Conservation (phyloP, 2,329 filamentous ascomycete genomes). For the Iodosphaeria phyllophila region DNA sequence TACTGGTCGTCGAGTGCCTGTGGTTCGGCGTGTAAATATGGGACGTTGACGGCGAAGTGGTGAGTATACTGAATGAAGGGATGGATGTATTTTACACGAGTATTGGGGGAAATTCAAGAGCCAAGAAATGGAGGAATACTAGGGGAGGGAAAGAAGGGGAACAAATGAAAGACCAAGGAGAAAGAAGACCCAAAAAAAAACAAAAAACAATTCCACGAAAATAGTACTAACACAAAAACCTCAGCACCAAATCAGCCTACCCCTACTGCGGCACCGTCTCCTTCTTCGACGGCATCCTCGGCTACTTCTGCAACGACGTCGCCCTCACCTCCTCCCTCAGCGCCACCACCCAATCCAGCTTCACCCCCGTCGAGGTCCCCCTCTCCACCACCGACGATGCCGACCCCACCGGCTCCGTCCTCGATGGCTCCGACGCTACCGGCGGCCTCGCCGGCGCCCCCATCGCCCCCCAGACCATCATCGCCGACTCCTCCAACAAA, state of each 20-base stretch:
- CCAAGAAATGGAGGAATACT: too few species aligned
- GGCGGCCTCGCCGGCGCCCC: constrained; percentile 1
- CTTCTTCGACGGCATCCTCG: constrained; percentile 20
- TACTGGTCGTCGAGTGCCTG: constrained; percentile 18
- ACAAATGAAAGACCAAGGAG: too few species aligned
- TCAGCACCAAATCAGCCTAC: constrained; percentile 15
- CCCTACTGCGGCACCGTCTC: constrained; percentile 27
- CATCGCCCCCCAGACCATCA: constrained; percentile 1
- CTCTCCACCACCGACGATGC: constrained; percentile 3
- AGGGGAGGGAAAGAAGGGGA: too few species aligned
- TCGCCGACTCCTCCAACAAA: constrained; percentile 7
- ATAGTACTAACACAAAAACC: too few species aligned
- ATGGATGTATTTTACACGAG: too few species aligned
- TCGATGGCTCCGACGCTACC: background rate
- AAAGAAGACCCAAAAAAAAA: too few species aligned
- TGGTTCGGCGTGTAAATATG: constrained; percentile 18
- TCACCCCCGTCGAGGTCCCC: constrained; percentile 8
- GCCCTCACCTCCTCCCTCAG: constrained; percentile 21
- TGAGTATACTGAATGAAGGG: too few species aligned
- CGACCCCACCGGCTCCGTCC: background rate
- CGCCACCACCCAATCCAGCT: constrained; percentile 14
- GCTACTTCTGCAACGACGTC: constrained; percentile 24
- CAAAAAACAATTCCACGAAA: too few species aligned
- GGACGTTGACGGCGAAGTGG: constrained; percentile 27
- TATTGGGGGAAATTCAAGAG: too few species aligned